Conservation (phyloP, 768 basidiomycete species). For the Lentinula lateritia region DNA sequence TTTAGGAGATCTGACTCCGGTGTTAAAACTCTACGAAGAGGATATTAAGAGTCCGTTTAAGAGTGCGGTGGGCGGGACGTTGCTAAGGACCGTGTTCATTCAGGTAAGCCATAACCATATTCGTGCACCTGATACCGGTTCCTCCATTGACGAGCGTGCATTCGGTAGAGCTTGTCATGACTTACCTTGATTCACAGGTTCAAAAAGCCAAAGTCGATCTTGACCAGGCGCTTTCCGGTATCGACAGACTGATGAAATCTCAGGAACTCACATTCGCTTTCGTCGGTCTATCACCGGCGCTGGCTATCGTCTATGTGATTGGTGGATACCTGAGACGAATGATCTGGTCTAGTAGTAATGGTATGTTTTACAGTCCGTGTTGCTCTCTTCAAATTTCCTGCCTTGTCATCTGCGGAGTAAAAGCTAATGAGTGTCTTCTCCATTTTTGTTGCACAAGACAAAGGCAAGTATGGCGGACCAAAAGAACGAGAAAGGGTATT, state of each 20-base stretch:
- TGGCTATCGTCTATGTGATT: slow-evolving; percentile 71
- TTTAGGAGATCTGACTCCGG: slow-evolving; percentile 80
- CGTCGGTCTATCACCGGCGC: slow-evolving; percentile 88
- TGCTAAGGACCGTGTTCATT: slow-evolving; percentile 81
- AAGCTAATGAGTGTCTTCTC: neutral
- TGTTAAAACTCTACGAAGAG: slow-evolving; percentile 84
- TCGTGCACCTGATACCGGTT: neutral
- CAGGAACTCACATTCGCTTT: slow-evolving; percentile 97
- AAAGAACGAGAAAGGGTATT: slow-evolving; percentile 52
- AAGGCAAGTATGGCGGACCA: slow-evolving; percentile 54
- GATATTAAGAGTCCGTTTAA: slow-evolving; percentile 86
- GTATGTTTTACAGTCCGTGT: neutral
- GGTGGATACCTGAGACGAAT: slow-evolving; percentile 50
- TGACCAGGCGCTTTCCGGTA: slow-evolving; percentile 83
- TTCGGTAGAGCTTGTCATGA: too few species aligned
- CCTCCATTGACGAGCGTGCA: too few species aligned
- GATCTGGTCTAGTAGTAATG: slow-evolving; percentile 17
- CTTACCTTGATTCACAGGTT: neutral
- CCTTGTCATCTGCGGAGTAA: neutral
- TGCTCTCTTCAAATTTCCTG: neutral
- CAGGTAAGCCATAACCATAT: slow-evolving; percentile 42
- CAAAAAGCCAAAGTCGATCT: slow-evolving; percentile 68
- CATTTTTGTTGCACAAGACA: slow-evolving; percentile 21
- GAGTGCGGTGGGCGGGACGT: slow-evolving; percentile 72
- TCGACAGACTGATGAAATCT: slow-evolving; percentile 89